These are phyloP conservation scores for Sinapis alba DNA, from an alignment of 441 rosid species.

Conservation along the genomic window DNA sequence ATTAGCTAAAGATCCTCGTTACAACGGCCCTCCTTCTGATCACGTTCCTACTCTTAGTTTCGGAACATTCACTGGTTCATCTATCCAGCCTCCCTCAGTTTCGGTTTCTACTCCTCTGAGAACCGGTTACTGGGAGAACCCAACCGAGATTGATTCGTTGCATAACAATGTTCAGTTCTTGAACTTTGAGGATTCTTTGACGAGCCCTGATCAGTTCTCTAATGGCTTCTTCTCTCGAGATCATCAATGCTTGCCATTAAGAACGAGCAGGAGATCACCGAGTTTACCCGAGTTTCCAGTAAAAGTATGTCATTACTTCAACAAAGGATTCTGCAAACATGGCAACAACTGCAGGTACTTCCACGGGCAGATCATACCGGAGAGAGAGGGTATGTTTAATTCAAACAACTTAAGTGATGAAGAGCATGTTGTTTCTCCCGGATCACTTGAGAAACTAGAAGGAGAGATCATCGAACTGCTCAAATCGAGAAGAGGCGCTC, in stretches of 20 bases:
- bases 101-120: constrained; percentile 42
- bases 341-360: constrained; percentile 82
- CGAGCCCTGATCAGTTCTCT: constrained; percentile 50
- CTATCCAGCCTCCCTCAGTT: constrained; percentile 15
- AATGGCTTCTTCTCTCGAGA: constrained; percentile 52
- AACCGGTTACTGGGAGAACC: constrained; percentile 36
- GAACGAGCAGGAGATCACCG: constrained; percentile 66
- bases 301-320: constrained; percentile 82
- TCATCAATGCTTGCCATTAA: constrained; percentile 45
- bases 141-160: constrained; percentile 21
- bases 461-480: constrained; percentile 76
- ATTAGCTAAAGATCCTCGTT: constrained; percentile 46
- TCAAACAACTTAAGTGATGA: constrained; percentile 48
- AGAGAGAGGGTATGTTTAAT: constrained; percentile 51
- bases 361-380: constrained; percentile 57
- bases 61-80: constrained; percentile 38
- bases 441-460: constrained; percentile 80
- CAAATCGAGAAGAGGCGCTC: constrained; percentile 73
- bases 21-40: constrained; percentile 27
- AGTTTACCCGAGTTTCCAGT: constrained; percentile 79
- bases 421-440: constrained; percentile 59
- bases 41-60: constrained; percentile 17
- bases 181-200: constrained; percentile 45
- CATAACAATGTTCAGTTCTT: constrained; percentile 55
- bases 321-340: constrained; percentile 86